Evolutionary conservation across 495 filamentous ascomycete genomes (phyloP).

Genomic region (Tuber umbilicatum): DNA sequence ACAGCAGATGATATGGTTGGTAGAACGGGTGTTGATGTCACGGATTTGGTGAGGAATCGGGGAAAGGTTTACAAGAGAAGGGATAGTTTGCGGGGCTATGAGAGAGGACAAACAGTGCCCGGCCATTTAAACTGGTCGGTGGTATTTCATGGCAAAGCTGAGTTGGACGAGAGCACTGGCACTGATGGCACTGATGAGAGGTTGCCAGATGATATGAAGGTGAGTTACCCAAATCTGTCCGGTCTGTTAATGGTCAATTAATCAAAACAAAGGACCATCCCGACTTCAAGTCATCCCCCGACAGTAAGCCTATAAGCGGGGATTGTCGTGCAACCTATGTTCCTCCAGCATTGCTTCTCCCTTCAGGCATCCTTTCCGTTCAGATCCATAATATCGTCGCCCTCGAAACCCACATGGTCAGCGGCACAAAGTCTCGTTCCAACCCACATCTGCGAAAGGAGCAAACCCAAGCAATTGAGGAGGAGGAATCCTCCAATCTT

Average conservation of each 20-base stretch:
- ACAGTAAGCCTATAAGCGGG: conserved; percentile 49
- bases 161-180: conserved; percentile 51
- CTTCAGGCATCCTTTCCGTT: conserved; percentile 59
- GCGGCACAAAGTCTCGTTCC: conserved; percentile 23
- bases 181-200: conserved; percentile 52
- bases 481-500: conserved; percentile 55
- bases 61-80: conserved; percentile 52
- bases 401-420: conserved; percentile 53
- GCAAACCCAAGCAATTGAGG: conserved; percentile 49
- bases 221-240: neutral
- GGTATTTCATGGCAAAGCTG: conserved; percentile 61
- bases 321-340: conserved; percentile 49
- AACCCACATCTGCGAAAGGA: conserved; percentile 20
- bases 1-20: conserved; percentile 69
- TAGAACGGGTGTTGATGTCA: conserved; percentile 59
- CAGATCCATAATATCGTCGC: conserved; percentile 70
- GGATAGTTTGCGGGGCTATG: conserved; percentile 56
- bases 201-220: conserved; percentile 34
- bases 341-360: conserved; percentile 53
- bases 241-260: neutral
- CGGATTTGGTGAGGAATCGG: conserved; percentile 54
- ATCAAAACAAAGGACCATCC: neutral
- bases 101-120: conserved; percentile 60
- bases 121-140: conserved; percentile 64
- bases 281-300: conserved; percentile 6